Evolutionary conservation across 1,139 yeast genomes (phyloP), one percentile per base, ranked within the genome.

Genomic region (Hyphopichia wangnamkhiaoensis): DNA sequence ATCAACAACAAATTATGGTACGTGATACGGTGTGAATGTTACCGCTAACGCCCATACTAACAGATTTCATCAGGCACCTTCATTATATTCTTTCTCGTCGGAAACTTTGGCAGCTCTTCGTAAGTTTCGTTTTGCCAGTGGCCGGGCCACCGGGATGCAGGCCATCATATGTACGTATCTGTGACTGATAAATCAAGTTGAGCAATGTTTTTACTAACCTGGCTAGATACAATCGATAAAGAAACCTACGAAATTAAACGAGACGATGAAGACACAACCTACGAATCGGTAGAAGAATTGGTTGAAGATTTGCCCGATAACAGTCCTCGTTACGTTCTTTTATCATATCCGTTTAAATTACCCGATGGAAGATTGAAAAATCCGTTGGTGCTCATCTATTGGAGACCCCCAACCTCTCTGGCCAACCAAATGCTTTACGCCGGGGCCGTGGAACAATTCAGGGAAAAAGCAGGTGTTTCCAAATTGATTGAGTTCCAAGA

Each of bases 391-490:
- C 64, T 91, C 58, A 52, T 90, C 19, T 90, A 89, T 60, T 90
- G 93, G 83, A 76, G 87, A 42, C 97, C 97, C 2, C 84, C 83
- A 19, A 87, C 96, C 0, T 84, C 86, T 14, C 93, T 83, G 56
- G 87, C 83, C 40, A 70, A 77, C 56, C 79, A 84, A 57, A 90
- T 90, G 96, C 65, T 87, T 36, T 90, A 87, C 53, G 97, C 96
- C 1, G 95, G 94, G 2, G 95, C 95, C 1, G 78, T 87, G 20
- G 96, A 90, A 55, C 65, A 83, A 50, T 76, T 90, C 45, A 74
- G 93, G 57, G 82, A 78, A 39, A 83, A 83, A 53, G 87, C 95
- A 14, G 91, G 93, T 12, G 91, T 85, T 12, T 68, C 80, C 30
- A 79, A 76, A 80, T 63, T 80, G 35, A 63, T 81, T 37, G 81